Conservation (phyloP, 106 monocot genomes). For the Ottelia alismoides region DNA sequence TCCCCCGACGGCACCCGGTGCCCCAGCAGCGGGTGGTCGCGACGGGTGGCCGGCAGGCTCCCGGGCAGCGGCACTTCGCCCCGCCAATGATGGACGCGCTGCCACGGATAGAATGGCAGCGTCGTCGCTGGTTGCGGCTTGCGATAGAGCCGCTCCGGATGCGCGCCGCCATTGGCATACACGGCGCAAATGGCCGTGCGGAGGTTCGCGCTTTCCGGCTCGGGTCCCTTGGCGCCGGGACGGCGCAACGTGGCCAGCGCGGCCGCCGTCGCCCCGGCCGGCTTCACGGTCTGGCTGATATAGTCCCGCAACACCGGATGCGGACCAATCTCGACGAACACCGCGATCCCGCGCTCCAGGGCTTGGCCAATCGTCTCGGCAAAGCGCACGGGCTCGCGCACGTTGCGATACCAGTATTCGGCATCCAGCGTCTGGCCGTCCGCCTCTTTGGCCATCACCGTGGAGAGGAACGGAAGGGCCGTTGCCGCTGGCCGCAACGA, state of each 20-base stretch:
- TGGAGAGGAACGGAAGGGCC: neutral
- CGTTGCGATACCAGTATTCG: neutral
- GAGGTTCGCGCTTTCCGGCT: neutral
- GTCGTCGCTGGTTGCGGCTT: neutral
- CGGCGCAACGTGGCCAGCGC: neutral
- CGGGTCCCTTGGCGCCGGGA: neutral
- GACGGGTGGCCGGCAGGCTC: neutral
- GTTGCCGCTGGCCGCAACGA: neutral
- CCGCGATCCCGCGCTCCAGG: neutral
- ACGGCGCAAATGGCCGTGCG: neutral
- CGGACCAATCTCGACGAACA: neutral
- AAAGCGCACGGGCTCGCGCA: neutral
- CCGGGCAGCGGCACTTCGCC: neutral
- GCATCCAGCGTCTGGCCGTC: neutral
- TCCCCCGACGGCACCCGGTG: neutral
- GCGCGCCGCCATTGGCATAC: neutral
- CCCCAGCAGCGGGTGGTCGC: neutral
- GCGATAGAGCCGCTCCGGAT: neutral
- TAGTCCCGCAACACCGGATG: neutral
- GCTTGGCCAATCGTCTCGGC: neutral
- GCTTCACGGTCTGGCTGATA: neutral
- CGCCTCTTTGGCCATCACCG: neutral
- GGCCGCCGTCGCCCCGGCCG: neutral
- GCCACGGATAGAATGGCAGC: neutral
- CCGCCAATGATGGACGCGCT: neutral